A percentile compares a stretch with the other conserved stretches of the same genome.
Conservation (phyloP, 495 filamentous ascomycete species). For the Xylaria bambusicola region DNA sequence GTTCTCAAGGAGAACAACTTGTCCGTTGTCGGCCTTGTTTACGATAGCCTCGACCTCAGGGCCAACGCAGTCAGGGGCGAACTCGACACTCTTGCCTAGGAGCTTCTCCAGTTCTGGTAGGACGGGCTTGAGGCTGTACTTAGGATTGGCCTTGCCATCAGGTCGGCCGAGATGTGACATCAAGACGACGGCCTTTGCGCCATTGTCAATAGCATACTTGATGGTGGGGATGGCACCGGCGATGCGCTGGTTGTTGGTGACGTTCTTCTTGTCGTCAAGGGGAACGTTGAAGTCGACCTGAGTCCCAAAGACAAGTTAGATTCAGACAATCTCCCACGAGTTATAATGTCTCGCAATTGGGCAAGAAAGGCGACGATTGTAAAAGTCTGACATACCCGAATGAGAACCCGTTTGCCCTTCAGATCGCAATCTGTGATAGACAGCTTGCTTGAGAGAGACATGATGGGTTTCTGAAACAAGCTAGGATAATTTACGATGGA, state of each 20-base stretch:
- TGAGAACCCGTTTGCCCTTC: conserved; percentile 96
- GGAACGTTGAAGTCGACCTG: conserved; percentile 99
- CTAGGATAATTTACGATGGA: background rate
- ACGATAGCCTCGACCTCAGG: conserved; percentile 85
- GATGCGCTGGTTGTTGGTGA: conserved; percentile 98
- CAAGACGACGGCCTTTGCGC: conserved; percentile 91
- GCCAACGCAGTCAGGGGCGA: conserved; percentile 91
- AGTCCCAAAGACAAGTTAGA: conserved; percentile 14
- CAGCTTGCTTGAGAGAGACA: conserved; percentile 99
- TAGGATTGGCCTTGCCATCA: conserved; percentile 82
- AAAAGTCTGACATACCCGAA: conserved; percentile 68
- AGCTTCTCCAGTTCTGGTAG: conserved; percentile 89
- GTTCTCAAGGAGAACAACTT: conserved; percentile 93
- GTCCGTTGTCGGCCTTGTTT: conserved; percentile 77
- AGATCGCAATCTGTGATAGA: conserved; percentile 94
- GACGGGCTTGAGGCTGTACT: conserved; percentile 94
- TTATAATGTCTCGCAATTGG: background rate
- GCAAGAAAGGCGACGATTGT: background rate
- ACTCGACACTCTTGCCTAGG: conserved; percentile 77
- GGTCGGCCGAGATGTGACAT: conserved; percentile 99
- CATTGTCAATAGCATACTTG: conserved; percentile 93
- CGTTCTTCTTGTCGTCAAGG: conserved; percentile 83
- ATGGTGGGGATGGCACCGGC: conserved; percentile 96
- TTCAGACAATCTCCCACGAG: background rate
- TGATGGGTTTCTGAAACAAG: conserved; percentile 47